Base-by-base conservation (phyloP, 2,329 filamentous ascomycete genomes). In the Fusarium sp. region DNA sequence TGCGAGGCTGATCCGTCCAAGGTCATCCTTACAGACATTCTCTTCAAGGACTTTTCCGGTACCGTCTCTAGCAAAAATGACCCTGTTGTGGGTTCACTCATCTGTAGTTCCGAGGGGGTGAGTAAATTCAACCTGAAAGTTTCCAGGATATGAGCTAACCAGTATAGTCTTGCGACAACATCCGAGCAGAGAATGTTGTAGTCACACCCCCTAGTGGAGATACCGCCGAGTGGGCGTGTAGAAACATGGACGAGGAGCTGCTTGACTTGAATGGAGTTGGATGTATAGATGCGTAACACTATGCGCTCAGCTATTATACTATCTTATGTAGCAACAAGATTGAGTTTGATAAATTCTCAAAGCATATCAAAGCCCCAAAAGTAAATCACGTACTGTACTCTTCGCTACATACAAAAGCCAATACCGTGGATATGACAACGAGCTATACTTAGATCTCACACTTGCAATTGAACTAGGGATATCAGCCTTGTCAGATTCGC, bases 171-270 rank as follows among this genome's bases (percentile, higher is more conserved):
- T 83, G 81, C 59, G 77, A 76, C 44, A 82, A 88, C 62, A 90
- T 90, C 68, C 80, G 80, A 11, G 80, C 81, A 0, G 76, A 77
- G 28, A 78, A 82, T 51, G 84, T 88, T 37, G 76, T 82, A 36
- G 83, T 88, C 6, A 76, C 77, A 18, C 84, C 84, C 57, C 86
- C 86, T 0, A 83, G 76, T 44, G 86, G 85, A 5, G 78, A 79
- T 6, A 77, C 78, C 8, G 75, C 84, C 41, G 66, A 77, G 34
- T 86, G 81, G 63, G 75, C 80, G 28, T 86, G 85, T 70, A 80
- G 80, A 9, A 86, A 85, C 71, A 78, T 65, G 56, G 62, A 65
- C 12, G 52, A 61, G n/a, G 41, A 37, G 27, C n/a, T 61, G 13
- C 44, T 65, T 2, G 56, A 65, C 7, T 43, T 65, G 27, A 54